Conservation (phyloP, 306 rosid genomes). For the Sicyos baderoa region DNA sequence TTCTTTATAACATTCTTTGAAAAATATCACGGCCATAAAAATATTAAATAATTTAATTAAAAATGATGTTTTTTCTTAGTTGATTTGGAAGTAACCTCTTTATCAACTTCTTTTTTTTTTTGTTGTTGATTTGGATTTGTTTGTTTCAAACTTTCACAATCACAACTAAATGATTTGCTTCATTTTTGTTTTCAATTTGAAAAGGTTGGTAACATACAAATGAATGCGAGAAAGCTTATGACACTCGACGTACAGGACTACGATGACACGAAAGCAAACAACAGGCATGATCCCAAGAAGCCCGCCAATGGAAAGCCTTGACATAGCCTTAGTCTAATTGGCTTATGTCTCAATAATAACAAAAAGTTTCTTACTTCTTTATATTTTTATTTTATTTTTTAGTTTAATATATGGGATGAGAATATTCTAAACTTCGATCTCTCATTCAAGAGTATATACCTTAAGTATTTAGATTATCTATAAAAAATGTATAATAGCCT, state of each 20-base stretch:
- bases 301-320: conserved; percentile 24
- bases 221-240: conserved; percentile 21
- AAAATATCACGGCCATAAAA: neutral
- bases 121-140: neutral
- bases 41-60: neutral
- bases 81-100: no score
- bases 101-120: no score
- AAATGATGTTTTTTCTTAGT: no score
- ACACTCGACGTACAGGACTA: conserved; percentile 13
- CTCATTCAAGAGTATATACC: neutral
- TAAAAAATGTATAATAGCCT: neutral
- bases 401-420: neutral
- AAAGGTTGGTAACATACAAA: neutral
- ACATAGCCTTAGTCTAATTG: neutral
- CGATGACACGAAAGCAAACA: conserved; percentile 13
- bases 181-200: neutral
- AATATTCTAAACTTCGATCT: no score
- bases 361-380: neutral
- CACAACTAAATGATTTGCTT: neutral
- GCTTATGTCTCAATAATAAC: neutral
- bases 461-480: neutral
- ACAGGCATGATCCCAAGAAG: conserved; percentile 23
- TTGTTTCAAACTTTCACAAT: neutral
- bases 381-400: no score
- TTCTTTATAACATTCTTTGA: neutral